phyloP scores from a whole-genome alignment of 129 eudicot species.

The Centella asiatica region DNA sequence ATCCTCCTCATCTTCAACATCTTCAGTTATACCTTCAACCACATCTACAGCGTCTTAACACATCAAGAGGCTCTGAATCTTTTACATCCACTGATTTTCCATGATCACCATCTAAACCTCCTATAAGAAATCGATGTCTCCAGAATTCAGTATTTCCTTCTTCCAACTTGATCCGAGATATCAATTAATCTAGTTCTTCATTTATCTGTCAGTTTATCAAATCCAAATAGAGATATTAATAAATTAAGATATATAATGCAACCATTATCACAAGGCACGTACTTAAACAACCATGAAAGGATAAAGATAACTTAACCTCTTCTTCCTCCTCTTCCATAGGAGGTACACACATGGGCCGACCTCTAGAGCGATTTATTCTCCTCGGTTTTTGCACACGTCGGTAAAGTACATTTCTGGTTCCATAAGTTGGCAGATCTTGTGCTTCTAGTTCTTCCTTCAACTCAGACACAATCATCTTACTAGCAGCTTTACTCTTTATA shows the following conservation, averaged over 20 bases:
- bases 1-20: constrained; percentile 66
- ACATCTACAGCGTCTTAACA: constrained; percentile 41
- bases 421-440: constrained; percentile 90
- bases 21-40: constrained; percentile 39
- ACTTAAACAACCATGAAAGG: not conserved
- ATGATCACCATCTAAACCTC: constrained; percentile 45
- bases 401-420: constrained; percentile 84
- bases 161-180: constrained; percentile 67
- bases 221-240: not conserved
- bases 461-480: constrained; percentile 90
- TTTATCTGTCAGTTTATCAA: constrained; percentile 41
- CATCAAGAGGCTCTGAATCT: constrained; percentile 40
- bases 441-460: constrained; percentile 93
- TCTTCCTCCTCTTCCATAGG: constrained; percentile 95
- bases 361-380: constrained; percentile 89
- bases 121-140: constrained; percentile 86
- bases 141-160: constrained; percentile 98
- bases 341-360: constrained; percentile 95
- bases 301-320: constrained; percentile 43
- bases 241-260: not conserved
- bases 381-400: constrained; percentile 98
- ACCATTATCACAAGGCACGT: not conserved
- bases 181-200: constrained; percentile 76
- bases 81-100: constrained; percentile 35
- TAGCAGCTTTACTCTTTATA: constrained; percentile 92